A percentile compares a stretch with the other conserved stretches of the same genome.
Evolutionary conservation across 164 flowering plant species (phyloP).

Genomic region (Berberis vulgaris): DNA sequence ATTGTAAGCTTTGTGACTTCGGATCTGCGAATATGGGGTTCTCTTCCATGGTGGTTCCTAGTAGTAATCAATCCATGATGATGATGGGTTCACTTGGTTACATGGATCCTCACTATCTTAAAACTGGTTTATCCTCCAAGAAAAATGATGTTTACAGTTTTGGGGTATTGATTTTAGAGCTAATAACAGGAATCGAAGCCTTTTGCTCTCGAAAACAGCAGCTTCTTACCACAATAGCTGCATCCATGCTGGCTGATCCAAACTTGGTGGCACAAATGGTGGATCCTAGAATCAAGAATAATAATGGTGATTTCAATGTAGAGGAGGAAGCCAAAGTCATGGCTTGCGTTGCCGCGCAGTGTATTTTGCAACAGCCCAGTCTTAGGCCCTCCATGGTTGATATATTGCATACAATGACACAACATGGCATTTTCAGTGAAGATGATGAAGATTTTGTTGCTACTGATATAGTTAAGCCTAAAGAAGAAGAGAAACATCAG

Average conservation of each 20-base stretch:
- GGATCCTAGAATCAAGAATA: conserved; percentile 38
- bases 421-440: too few species aligned
- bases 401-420: conserved; percentile 22
- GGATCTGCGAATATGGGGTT: conserved; percentile 69
- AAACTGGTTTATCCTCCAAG: conserved; percentile 70
- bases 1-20: conserved; percentile 70
- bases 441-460: too few species aligned
- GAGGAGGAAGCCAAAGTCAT: conserved; percentile 36
- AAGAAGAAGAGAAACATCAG: too few species aligned
- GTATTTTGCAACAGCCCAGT: conserved; percentile 35
- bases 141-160: conserved; percentile 74
- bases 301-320: conserved; percentile 14
- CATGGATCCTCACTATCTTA: conserved; percentile 62
- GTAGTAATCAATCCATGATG: conserved; percentile 13
- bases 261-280: conserved; percentile 29
- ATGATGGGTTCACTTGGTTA: conserved; percentile 75
- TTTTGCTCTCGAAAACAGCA: conserved; percentile 31
- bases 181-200: conserved; percentile 63
- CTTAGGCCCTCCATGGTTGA: conserved; percentile 53
- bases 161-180: conserved; percentile 62
- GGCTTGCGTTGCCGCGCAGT: conserved; percentile 30
- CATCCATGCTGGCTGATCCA: conserved; percentile 19
- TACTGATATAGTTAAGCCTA: too few species aligned
- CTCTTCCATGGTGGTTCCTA: conserved; percentile 32
- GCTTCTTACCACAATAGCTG: conserved; percentile 23